Evolutionary conservation across 306 rosid genomes (phyloP), one percentile per base, ranked within the genome.

Genomic region (Fragaria iinumae): DNA sequence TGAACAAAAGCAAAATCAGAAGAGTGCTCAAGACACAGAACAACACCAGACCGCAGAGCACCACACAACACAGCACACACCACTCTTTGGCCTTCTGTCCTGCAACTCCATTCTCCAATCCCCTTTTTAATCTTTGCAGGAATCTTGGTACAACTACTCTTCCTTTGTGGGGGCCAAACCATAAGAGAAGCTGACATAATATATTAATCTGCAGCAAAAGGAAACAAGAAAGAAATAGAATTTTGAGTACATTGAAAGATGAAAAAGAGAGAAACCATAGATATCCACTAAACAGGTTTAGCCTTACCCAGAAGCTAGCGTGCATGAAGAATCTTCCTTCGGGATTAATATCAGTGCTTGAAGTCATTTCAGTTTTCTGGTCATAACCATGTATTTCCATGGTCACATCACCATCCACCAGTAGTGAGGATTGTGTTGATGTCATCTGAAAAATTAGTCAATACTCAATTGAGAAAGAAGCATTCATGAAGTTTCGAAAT

Each of bases 11-110:
- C 39, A 80, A 80, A 38, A 80, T 49, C 18, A 62, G n/a, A 39
- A 69, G 59, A 41, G 36, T 75, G 43, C 57, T 38, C 23, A 69
- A 60, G 48, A 62, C 73, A 62, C 67, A 76, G 14, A 80, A 39
- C 77, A 80, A 65, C 76, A 75, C 60, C 77, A 80, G 59, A 75
- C 70, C 13, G 39, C 66, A 69, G 5, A 60, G 25, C 52, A 50
- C n/a, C 17, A 80, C n/a, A 66, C 18, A 44, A 63, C 62, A 80
- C 39, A 70, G 8, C 56, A 76, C n/a, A 23, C 53, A 52, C 39
- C 73, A 62, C 49, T 76, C 73, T 43, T 48, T 76, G 32, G 20
- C 60, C 49, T 52, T 80, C 34, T 63, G 62, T 23, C 80, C 73
- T 69, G 66, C 77, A 52, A 72, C 48, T 38, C 39, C 67, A 64